Evolutionary conservation across 2,329 filamentous ascomycete species (phyloP), one percentile per base, ranked within the genome.

Genomic region (Fusarium coffeatum): DNA sequence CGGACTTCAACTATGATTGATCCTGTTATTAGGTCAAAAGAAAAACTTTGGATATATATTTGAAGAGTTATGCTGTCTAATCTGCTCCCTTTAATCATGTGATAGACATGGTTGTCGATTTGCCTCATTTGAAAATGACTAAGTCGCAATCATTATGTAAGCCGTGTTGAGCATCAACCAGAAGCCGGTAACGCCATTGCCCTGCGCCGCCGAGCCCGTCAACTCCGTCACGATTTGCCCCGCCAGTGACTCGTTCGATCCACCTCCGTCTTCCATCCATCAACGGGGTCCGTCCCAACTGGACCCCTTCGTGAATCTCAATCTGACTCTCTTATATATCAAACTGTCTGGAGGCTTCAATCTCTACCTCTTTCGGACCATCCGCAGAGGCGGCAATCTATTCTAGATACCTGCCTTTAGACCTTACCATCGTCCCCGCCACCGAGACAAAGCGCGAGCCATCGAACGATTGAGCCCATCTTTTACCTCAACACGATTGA

Each of bases 211-310:
- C 66, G 49, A 60, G 48, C 54, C 51, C 63, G 50, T 62, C 66
- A 69, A 71, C 66, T 76, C 71, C 72, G 71, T 78, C 75, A 77
- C 76, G 68, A 78, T 76, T 77, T 77, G 78, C 78, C 78, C 78
- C 78, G 76, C 77, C 68, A 72, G 75, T 78, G 77, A 80, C 78
- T 79, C 77, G 68, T 65, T 75, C 71, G 65, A 74, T 76, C 67
- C 73, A 72, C 68, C 71, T 73, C 68, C 72, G 68, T 72, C 68
- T 70, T 74, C 69, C 75, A 75, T 73, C 72, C 69, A 71, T 74
- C 69, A 72, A 75, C 74, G 78, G 78, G 78, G 78, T 80, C 77
- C 77, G 69, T 75, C 77, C 75, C 67, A 76, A 63, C 62, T 74
- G 78, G 76, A 77, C 78, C 77, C 78, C 72, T 76, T 74, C 66